Evolutionary conservation across 345 rosid species (phyloP).

Genomic region (Hevea brasiliensis): DNA sequence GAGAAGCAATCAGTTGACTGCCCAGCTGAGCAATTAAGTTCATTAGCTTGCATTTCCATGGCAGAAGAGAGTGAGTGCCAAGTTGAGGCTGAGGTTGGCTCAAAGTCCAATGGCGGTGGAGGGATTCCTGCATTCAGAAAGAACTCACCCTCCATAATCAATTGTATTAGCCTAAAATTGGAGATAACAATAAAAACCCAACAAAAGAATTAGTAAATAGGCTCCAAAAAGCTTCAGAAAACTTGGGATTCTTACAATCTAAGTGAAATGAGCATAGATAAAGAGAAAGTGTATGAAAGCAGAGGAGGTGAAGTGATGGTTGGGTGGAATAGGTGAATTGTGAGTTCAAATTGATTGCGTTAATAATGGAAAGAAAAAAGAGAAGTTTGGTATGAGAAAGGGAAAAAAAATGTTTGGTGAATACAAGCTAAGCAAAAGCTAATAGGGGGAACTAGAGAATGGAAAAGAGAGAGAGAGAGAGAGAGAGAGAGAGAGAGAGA

Average conservation of each 20-base stretch:
- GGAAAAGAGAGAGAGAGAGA: background rate
- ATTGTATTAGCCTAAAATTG: background rate
- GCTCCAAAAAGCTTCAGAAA: too few relatives aligned
- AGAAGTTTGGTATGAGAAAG: constrained; percentile 15
- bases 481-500: too few relatives aligned
- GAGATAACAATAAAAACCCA: background rate
- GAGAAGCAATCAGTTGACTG: constrained; percentile 31
- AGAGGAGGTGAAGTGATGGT: constrained; percentile 4
- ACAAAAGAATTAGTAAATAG: background rate
- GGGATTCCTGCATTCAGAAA: constrained; percentile 26
- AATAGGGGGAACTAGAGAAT: constrained; percentile 13
- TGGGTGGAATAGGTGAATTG: background rate
- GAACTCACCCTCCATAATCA: constrained; percentile 31
- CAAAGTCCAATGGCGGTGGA: constrained; percentile 21
- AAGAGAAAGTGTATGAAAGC: background rate
- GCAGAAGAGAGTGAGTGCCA: constrained; percentile 31
- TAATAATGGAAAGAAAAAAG: constrained; percentile 16
- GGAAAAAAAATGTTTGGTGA: constrained; percentile 25
- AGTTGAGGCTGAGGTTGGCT: constrained; percentile 19
- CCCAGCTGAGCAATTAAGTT: constrained; percentile 15
- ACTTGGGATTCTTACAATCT: background rate
- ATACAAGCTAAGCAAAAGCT: too few relatives aligned
- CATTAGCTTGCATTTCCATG: constrained; percentile 24
- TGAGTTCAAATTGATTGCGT: constrained; percentile 38
- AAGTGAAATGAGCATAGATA: too few relatives aligned